Evolutionary conservation across 2,329 filamentous ascomycete genomes (phyloP).

Genomic region (Paecilomyces sp.): DNA sequence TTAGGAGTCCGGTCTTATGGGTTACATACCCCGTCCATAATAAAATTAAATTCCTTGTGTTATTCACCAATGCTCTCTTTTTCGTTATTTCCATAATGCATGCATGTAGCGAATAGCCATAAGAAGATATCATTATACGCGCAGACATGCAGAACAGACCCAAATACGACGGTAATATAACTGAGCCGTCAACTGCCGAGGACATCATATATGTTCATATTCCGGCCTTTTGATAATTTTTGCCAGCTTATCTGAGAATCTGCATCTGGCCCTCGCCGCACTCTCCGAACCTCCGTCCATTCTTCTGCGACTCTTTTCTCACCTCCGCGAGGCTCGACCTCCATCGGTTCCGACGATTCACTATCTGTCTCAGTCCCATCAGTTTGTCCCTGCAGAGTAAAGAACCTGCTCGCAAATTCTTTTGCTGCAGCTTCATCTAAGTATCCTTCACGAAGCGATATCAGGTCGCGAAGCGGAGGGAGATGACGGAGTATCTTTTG

Average conservation of each 20-base stretch:
- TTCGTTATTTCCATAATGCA: too few relatives aligned
- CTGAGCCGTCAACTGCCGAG: not conserved
- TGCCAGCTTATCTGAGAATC: not conserved
- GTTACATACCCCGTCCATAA: not conserved
- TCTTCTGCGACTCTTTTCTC: not conserved
- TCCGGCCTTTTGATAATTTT: not conserved
- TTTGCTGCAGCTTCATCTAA: not conserved
- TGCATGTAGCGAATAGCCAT: not conserved
- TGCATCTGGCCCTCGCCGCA: not conserved
- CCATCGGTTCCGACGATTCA: not conserved
- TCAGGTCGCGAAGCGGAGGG: constrained; percentile 21
- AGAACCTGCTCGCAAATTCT: not conserved
- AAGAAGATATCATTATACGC: not conserved
- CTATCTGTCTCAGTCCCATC: not conserved
- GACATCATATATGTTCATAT: not conserved
- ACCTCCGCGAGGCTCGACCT: not conserved
- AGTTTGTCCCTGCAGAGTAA: not conserved
- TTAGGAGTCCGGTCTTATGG: not conserved
- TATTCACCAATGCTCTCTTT: not conserved
- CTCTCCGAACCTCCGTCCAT: not conserved
- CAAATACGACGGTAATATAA: not conserved
- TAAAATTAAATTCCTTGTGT: not conserved
- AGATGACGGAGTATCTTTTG: constrained; percentile 15
- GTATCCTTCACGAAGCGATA: constrained; percentile 17
- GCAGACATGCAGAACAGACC: not conserved